phyloP scores from a whole-genome alignment of 306 rosid species.

The Lathyrus tuberosus region DNA sequence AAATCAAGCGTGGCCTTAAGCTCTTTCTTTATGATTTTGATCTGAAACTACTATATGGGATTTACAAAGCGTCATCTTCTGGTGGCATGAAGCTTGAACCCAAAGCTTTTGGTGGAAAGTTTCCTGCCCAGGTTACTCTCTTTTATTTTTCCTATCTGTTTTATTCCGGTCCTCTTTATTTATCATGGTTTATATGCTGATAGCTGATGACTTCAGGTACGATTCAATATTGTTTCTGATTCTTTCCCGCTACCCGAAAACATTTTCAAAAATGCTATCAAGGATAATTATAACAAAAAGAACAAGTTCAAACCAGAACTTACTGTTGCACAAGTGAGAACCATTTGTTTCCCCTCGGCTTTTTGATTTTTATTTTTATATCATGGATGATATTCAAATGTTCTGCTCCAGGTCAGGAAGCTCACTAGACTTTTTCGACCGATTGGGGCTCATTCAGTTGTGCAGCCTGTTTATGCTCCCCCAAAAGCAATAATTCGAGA shows the following conservation, averaged over 20 bases:
- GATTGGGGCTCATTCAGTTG: constrained; percentile 42
- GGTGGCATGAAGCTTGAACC: constrained; percentile 90
- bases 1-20: constrained; percentile 70
- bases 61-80: constrained; percentile 76
- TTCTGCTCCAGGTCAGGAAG: constrained; percentile 72
- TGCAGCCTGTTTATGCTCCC: constrained; percentile 42
- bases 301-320: constrained; percentile 83
- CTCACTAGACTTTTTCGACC: constrained; percentile 77
- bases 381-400: constrained; percentile 31
- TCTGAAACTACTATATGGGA: constrained; percentile 79
- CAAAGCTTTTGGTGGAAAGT: constrained; percentile 77
- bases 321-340: constrained; percentile 71
- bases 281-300: constrained; percentile 68
- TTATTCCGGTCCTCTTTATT: constrained; percentile 21
- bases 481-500: constrained; percentile 38
- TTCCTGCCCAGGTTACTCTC: constrained; percentile 77
- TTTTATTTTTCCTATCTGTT: constrained; percentile 8
- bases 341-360: constrained; percentile 3
- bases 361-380: constrained; percentile 23
- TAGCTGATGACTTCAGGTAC: constrained; percentile 61
- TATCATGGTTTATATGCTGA: constrained; percentile 36
- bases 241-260: constrained; percentile 79
- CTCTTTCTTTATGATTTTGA: constrained; percentile 89
- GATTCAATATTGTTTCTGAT: constrained; percentile 65
- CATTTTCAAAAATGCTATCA: constrained; percentile 80